These are phyloP conservation scores for Dacryopinax spathularia DNA, from an alignment of 768 basidiomycete genomes.

Conservation along the genomic window DNA sequence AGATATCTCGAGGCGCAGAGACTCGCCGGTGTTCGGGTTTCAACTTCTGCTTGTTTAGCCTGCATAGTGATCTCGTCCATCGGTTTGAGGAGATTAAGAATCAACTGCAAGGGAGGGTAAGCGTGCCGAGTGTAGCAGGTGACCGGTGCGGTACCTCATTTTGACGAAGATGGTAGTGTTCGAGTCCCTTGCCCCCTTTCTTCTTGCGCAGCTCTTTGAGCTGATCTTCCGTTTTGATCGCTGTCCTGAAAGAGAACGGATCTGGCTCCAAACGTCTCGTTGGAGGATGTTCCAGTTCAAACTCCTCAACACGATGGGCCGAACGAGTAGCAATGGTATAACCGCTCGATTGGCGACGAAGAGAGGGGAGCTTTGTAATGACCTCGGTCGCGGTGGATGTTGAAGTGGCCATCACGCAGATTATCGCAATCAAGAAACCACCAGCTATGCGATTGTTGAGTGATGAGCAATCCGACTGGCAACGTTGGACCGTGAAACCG, in stretches of 20 bases:
- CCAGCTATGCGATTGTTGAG: too few relatives aligned
- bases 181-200: constrained; percentile 48
- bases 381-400: neutral
- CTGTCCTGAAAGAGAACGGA: constrained; percentile 52
- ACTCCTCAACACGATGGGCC: neutral
- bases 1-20: neutral
- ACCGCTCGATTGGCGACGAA: neutral
- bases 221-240: constrained; percentile 46
- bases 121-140: constrained; percentile 5
- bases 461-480: too few relatives aligned
- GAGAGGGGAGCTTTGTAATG: neutral
- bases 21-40: constrained; percentile 50
- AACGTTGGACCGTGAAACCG: too few relatives aligned
- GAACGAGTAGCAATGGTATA: neutral
- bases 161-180: constrained; percentile 52
- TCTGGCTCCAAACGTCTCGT: constrained; percentile 24
- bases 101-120: constrained; percentile 40
- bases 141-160: constrained; percentile 40
- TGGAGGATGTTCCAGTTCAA: neutral
- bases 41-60: constrained; percentile 54
- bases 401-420: neutral
- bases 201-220: constrained; percentile 46
- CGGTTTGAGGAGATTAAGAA: constrained; percentile 72
- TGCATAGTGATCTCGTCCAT: constrained; percentile 82
- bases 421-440: neutral